Conservation (phyloP, 2,329 filamentous ascomycete genomes). For the Blastomyces parvus region DNA sequence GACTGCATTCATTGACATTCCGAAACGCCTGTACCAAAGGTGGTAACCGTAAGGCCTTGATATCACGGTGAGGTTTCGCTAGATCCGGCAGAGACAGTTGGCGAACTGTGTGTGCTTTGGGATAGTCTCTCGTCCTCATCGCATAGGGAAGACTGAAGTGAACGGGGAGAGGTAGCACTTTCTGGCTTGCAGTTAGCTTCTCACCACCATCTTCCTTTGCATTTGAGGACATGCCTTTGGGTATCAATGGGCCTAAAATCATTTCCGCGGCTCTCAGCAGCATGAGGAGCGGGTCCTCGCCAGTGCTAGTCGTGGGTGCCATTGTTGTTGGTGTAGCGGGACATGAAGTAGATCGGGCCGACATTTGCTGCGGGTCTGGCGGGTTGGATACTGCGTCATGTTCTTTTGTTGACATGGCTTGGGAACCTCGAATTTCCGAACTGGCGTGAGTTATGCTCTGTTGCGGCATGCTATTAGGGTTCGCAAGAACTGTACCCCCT, state of each 20-base stretch:
- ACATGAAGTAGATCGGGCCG: neutral
- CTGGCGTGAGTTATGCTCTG: neutral
- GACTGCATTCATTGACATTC: neutral
- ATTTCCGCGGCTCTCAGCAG: constrained; percentile 2
- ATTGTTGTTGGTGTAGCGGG: neutral
- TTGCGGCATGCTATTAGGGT: neutral
- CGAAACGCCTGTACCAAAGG: neutral
- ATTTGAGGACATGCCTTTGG: constrained; percentile 1
- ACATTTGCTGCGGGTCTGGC: neutral
- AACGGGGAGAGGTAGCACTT: neutral
- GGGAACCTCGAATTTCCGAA: neutral
- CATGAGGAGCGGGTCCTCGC: neutral
- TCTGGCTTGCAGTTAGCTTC: constrained; percentile 3
- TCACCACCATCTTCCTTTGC: neutral
- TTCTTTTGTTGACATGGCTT: neutral
- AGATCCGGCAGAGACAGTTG: neutral
- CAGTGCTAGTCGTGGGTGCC: neutral
- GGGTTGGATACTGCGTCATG: neutral
- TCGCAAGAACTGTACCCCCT: neutral
- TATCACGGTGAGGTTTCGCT: neutral
- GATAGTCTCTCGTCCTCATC: neutral
- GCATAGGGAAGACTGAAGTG: too few relatives aligned
- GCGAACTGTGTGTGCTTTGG: neutral
- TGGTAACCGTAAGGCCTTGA: neutral
- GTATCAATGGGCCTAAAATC: constrained; percentile 6